Evolutionary conservation across 768 basidiomycete species (phyloP).

Genomic region (Ephemerocybe angulata): DNA sequence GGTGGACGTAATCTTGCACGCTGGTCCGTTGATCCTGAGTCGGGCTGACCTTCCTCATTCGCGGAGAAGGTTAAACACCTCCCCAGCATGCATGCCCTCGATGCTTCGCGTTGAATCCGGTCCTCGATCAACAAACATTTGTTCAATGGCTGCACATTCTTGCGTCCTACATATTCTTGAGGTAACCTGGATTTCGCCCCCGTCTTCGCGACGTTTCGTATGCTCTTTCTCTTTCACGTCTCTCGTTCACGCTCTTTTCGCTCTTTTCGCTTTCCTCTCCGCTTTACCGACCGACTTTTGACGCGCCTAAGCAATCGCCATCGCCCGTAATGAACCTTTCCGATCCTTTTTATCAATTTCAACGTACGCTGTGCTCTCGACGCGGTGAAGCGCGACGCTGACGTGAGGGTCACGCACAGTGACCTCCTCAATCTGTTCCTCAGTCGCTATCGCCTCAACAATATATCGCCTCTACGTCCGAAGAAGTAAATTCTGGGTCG

Average conservation of each 20-base stretch:
- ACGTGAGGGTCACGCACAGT: no score
- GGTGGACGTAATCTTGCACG: no score
- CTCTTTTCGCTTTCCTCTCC: not conserved
- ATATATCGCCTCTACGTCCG: conserved; percentile 29
- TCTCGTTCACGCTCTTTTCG: not conserved
- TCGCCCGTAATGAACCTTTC: conserved; percentile 1
- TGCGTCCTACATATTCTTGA: not conserved
- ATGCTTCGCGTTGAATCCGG: not conserved
- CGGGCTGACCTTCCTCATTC: no score
- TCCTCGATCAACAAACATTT: not conserved
- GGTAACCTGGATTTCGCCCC: not conserved
- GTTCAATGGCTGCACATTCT: not conserved
- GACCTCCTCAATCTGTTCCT: conserved; percentile 24
- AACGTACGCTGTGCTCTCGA: no score
- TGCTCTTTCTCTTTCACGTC: not conserved
- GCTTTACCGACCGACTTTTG: not conserved
- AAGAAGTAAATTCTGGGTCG: conserved; percentile 30
- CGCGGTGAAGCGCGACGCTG: no score
- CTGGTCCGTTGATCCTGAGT: no score
- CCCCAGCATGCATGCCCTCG: not conserved
- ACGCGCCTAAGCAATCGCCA: no score
- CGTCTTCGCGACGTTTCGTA: not conserved
- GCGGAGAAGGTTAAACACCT: no score
- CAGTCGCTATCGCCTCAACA: conserved; percentile 29
- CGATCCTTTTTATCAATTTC: conserved; percentile 3